phyloP scores from a whole-genome alignment of 2,329 filamentous ascomycete genomes.

The Coniochaeta sp. region DNA sequence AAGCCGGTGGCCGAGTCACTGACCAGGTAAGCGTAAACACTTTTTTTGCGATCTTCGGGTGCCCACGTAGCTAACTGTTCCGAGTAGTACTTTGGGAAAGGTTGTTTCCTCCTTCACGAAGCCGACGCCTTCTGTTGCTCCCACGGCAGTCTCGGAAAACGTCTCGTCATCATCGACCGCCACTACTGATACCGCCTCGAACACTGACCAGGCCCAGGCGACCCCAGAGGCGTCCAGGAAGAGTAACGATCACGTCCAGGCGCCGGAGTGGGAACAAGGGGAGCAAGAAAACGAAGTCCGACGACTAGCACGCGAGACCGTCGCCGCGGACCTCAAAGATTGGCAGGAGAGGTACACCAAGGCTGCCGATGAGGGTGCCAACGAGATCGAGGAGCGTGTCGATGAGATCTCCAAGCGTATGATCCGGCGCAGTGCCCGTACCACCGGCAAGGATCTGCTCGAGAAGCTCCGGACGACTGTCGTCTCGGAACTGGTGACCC shows the following conservation, averaged over 20 bases:
- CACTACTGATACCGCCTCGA: background rate
- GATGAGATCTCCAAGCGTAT: slow-evolving; percentile 49
- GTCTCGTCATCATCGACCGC: slow-evolving; percentile 12
- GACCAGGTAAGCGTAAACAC: slow-evolving; percentile 18
- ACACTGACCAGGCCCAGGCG: background rate
- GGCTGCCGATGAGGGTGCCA: slow-evolving; percentile 73
- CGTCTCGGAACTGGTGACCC: slow-evolving; percentile 51
- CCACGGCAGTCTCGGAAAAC: slow-evolving; percentile 18
- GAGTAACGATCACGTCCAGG: slow-evolving; percentile 25
- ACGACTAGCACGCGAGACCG: slow-evolving; percentile 55
- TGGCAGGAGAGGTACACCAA: slow-evolving; percentile 88
- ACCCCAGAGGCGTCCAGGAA: slow-evolving; percentile 10
- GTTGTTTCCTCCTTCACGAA: slow-evolving; percentile 30
- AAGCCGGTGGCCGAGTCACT: slow-evolving; percentile 17
- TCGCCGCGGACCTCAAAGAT: slow-evolving; percentile 68
- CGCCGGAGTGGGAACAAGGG: slow-evolving; percentile 34
- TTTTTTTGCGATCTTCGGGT: background rate
- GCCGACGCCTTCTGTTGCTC: slow-evolving; percentile 18
- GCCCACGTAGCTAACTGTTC: background rate
- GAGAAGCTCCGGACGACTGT: slow-evolving; percentile 61
- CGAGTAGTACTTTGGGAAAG: slow-evolving; percentile 17
- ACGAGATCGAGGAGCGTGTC: slow-evolving; percentile 64
- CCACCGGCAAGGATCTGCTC: slow-evolving; percentile 59
- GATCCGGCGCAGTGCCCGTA: slow-evolving; percentile 57
- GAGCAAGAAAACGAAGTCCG: slow-evolving; percentile 46